phyloP scores from a whole-genome alignment of 345 rosid species.

The Laguncularia racemosa region DNA sequence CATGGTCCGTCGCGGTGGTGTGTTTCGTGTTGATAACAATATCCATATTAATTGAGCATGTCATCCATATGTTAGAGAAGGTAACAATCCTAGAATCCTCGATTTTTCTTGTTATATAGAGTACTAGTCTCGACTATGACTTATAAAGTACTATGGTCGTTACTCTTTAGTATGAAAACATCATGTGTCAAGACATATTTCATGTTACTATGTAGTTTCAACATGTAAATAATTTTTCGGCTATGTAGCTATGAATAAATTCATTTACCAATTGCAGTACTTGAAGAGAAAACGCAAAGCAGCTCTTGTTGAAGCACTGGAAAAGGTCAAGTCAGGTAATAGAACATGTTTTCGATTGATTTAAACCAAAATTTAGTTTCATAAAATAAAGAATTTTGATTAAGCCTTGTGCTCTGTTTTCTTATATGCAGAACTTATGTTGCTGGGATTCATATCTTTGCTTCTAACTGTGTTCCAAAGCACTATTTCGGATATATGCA shows the following conservation, averaged over 20 bases:
- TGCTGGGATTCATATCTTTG: constrained; percentile 80
- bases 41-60: constrained; percentile 31
- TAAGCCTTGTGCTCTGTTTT: neutral
- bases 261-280: constrained; percentile 33
- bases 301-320: constrained; percentile 77
- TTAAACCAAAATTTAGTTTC: too few species aligned
- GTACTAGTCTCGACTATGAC: too few species aligned
- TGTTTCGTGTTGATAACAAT: constrained; percentile 31
- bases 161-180: neutral
- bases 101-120: neutral
- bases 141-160: too few species aligned
- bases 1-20: constrained; percentile 46
- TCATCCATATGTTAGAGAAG: constrained; percentile 25
- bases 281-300: constrained; percentile 43
- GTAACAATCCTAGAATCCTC: constrained; percentile 3
- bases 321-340: constrained; percentile 80
- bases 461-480: constrained; percentile 54
- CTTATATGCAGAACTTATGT: constrained; percentile 62
- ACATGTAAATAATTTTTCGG: too few species aligned
- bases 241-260: too few species aligned
- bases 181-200: too few species aligned
- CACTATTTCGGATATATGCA: constrained; percentile 46
- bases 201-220: too few species aligned
- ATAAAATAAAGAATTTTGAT: too few species aligned
- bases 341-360: too few species aligned